phyloP scores from a whole-genome alignment of 116 monocot genomes.

The Papilionanthe hybrid region DNA sequence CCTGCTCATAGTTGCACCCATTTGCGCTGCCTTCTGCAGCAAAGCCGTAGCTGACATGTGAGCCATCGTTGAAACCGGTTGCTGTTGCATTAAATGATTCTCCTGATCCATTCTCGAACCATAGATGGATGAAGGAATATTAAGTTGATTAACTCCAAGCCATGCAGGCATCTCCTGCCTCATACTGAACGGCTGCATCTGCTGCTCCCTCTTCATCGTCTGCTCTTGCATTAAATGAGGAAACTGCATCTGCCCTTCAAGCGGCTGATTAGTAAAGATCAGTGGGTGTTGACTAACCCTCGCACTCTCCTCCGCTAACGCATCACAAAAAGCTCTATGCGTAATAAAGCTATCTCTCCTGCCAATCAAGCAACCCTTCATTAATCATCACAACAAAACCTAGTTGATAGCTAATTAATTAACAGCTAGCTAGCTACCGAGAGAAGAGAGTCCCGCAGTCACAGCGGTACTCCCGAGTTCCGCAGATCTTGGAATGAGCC shows the following conservation, averaged over 20 bases:
- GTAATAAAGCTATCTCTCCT: constrained; percentile 23
- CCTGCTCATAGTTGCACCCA: constrained; percentile 41
- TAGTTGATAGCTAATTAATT: background rate
- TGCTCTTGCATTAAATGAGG: background rate
- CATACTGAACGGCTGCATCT: background rate
- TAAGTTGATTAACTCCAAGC: background rate
- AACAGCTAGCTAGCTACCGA: background rate
- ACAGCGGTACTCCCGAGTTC: constrained; percentile 87
- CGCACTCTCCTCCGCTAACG: constrained; percentile 19
- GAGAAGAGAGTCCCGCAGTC: constrained; percentile 95
- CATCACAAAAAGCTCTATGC: constrained; percentile 18
- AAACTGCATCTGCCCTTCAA: no score
- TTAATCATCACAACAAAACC: background rate
- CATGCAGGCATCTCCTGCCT: background rate
- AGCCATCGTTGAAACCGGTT: constrained; percentile 8
- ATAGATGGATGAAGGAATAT: background rate
- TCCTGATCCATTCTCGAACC: no score
- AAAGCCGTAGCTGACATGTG: constrained; percentile 77
- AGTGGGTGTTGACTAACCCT: background rate
- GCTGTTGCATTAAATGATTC: background rate
- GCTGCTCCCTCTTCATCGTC: background rate
- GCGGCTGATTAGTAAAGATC: background rate
- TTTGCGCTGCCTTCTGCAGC: constrained; percentile 67
- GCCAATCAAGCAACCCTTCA: background rate
- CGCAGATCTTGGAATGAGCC: constrained; percentile 90